These are phyloP conservation scores for Penicillium tannophilum DNA, from an alignment of 495 filamentous ascomycete species.

Conservation along the genomic window DNA sequence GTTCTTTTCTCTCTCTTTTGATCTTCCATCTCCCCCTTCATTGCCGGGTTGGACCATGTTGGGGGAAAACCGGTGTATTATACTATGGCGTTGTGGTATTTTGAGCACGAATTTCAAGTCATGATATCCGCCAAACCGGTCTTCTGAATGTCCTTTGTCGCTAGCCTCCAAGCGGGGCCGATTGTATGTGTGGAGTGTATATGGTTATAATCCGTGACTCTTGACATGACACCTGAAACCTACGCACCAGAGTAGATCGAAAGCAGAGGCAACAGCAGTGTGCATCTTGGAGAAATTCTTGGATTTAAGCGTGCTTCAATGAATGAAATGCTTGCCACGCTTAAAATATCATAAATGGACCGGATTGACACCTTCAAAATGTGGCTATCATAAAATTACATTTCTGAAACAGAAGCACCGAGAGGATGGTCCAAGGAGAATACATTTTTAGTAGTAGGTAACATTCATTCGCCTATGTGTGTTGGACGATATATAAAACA, in stretches of 20 bases:
- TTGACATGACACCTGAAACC: no score
- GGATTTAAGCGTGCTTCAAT: not conserved
- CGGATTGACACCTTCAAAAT: no score
- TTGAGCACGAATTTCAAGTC: not conserved
- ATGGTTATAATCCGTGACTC: not conserved
- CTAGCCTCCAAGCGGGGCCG: not conserved
- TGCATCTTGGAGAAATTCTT: not conserved
- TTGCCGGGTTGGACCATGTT: not conserved
- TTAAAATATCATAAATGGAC: not conserved
- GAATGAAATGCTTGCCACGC: not conserved
- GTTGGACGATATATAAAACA: no score
- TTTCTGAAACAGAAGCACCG: no score
- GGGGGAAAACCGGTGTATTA: not conserved
- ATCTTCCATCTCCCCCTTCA: not conserved
- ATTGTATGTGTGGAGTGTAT: not conserved
- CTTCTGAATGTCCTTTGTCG: not conserved
- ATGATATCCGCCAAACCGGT: not conserved
- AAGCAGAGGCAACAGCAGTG: not conserved
- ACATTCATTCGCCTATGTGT: no score
- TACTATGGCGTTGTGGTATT: not conserved
- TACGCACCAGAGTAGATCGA: not conserved
- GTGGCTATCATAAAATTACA: no score
- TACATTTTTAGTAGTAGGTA: no score
- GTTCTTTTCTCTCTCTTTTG: constrained; percentile 5
- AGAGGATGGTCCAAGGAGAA: no score